Conservation (phyloP, 2,329 filamentous ascomycete genomes). For the Cyclaneusma minus region DNA sequence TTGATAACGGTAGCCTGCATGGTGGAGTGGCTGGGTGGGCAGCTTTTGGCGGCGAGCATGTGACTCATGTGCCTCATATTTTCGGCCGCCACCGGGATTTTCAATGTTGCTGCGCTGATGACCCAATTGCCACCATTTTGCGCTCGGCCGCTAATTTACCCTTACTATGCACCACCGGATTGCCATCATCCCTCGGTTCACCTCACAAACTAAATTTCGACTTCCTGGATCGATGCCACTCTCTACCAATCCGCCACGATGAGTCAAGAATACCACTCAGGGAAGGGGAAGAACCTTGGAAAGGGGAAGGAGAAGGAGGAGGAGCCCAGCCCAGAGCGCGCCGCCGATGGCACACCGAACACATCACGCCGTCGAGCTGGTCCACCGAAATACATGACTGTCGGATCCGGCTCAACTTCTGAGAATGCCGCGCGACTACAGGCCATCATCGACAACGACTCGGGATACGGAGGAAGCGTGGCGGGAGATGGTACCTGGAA, state of each 20-base stretch:
- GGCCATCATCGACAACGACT: slow-evolving; percentile 74
- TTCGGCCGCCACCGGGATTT: no score
- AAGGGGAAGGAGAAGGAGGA: slow-evolving; percentile 7
- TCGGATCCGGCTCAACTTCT: slow-evolving; percentile 68
- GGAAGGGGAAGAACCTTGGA: no score
- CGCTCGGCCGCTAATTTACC: no score
- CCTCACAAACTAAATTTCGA: slow-evolving; percentile 3
- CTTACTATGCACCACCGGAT: slow-evolving; percentile 1
- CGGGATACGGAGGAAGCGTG: slow-evolving; percentile 77
- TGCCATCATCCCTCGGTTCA: slow-evolving; percentile 8
- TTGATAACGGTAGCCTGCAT: no score
- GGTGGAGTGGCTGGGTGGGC: slow-evolving; percentile 1
- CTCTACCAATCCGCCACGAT: slow-evolving; percentile 24
- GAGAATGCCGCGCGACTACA: slow-evolving; percentile 70
- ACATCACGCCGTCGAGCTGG: slow-evolving; percentile 7
- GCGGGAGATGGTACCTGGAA: slow-evolving; percentile 43
- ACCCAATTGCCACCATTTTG: no score
- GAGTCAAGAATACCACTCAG: slow-evolving; percentile 43
- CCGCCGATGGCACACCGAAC: slow-evolving; percentile 1
- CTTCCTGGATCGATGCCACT: slow-evolving; percentile 1
- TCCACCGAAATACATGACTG: slow-evolving; percentile 66
- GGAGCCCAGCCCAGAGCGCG: slow-evolving; percentile 6
- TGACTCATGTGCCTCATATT: no score
- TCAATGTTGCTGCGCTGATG: no score
- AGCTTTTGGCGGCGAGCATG: no score